Percentiles rank a stretch among this genome's conserved stretches.
Conservation (phyloP, 2,329 filamentous ascomycete species). For the Aspergillus floridensis region DNA sequence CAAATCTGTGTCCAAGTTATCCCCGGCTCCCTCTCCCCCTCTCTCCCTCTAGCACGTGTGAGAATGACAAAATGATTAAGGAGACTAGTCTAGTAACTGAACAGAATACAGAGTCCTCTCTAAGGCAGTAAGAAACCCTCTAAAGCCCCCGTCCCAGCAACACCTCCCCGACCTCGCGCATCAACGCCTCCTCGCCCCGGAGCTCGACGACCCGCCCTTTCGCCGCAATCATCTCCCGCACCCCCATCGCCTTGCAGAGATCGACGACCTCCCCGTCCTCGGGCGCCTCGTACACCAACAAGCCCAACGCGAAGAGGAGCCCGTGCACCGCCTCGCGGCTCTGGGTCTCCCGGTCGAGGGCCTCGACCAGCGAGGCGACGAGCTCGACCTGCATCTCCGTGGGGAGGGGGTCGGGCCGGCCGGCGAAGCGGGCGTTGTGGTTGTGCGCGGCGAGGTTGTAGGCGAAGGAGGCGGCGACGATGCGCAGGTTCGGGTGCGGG, state of each 20-base stretch:
- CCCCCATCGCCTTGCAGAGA: constrained; percentile 74
- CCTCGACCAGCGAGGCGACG: constrained; percentile 75
- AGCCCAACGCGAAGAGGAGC: constrained; percentile 71
- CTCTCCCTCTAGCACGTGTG: no score
- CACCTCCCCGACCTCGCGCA: constrained; percentile 52
- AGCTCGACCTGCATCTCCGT: constrained; percentile 77
- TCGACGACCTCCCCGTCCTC: constrained; percentile 74
- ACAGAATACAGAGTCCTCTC: no score
- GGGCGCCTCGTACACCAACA: constrained; percentile 69
- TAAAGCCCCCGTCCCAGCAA: constrained; percentile 42
- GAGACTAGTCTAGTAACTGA: no score
- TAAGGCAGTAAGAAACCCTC: neutral
- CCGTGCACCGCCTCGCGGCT: constrained; percentile 70
- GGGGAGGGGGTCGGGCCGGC: constrained; percentile 57
- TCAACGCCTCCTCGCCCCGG: constrained; percentile 50
- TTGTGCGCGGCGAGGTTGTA: constrained; percentile 78
- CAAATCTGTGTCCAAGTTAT: no score
- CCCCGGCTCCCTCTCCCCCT: no score
- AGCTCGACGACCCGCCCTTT: constrained; percentile 46
- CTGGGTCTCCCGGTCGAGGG: constrained; percentile 55
- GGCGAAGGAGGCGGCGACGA: constrained; percentile 76
- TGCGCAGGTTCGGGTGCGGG: constrained; percentile 70
- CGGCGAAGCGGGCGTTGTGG: constrained; percentile 61
- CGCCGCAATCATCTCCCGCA: constrained; percentile 57
- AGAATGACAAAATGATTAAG: no score